Percentiles rank a stretch among this genome's conserved stretches.
phyloP scores from a whole-genome alignment of 2,329 filamentous ascomycete species.

The Aureobasidium sp. region DNA sequence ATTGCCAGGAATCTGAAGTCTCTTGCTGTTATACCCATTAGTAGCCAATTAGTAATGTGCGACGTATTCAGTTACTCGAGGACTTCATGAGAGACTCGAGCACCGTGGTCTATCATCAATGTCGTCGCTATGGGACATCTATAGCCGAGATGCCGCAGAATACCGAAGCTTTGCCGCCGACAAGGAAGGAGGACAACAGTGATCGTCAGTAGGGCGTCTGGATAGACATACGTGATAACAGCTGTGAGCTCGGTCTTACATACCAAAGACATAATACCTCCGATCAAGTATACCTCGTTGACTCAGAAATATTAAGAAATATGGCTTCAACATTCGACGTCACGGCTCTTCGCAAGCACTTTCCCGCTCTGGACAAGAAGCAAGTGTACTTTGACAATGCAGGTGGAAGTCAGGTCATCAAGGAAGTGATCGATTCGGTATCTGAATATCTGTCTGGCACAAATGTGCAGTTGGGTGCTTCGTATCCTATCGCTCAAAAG shows the following conservation, averaged over 20 bases:
- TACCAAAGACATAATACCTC: no score
- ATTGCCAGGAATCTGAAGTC: not conserved
- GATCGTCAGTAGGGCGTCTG: constrained; percentile 2
- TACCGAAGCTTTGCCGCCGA: constrained; percentile 3
- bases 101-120: not conserved
- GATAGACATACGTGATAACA: constrained; percentile 6
- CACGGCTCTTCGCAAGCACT: constrained; percentile 49
- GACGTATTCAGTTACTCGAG: not conserved
- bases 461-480: constrained; percentile 71
- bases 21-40: not conserved
- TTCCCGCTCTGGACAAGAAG: constrained; percentile 60
- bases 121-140: not conserved
- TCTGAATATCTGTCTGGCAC: constrained; percentile 50
- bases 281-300: not conserved
- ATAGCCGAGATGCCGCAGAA: not conserved
- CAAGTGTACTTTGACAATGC: constrained; percentile 75
- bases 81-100: not conserved
- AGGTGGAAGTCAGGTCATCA: constrained; percentile 65
- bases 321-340: constrained; percentile 47
- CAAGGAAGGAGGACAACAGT: constrained; percentile 11
- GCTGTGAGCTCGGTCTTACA: not conserved
- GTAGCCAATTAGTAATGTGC: not conserved
- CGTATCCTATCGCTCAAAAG: constrained; percentile 54
- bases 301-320: not conserved
- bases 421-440: constrained; percentile 56